Base-by-base conservation (phyloP, 371 early-diverging fungal genomes). In the Mortierella polycephala region DNA sequence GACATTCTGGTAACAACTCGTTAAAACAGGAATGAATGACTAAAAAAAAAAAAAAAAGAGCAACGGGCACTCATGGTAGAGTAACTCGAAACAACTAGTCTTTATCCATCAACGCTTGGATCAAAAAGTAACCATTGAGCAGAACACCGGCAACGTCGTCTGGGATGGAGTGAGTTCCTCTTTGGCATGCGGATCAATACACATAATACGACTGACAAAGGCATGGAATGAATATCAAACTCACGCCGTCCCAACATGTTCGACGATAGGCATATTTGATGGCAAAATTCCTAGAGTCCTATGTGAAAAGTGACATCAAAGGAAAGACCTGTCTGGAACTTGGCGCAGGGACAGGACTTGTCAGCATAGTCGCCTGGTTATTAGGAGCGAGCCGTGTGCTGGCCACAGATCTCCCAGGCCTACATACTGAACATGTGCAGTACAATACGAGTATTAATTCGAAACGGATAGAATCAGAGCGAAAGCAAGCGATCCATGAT, bases 131-230 rank as follows among this genome's bases (percentile, higher is more conserved):
- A 62, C 71, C 45, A 67, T 84, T 44, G 70, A 85, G 56, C 76
- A 76, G n/a, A 84, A 84, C 69, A 85, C 83, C 42, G 85, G 84
- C 9, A 82, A 82, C 23, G 81, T 83, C 46, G 83, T 83, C 1
- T 83, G 83, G 83, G 83, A 83, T 55, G 83, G 83, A 1, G 83
- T 73, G 65, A 53, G 69, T 47, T 0, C 8, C 14, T 18, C n/a
- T n/a, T n/a, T n/a, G n/a, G n/a, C n/a, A n/a, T n/a, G n/a, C n/a
- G n/a, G n/a, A n/a, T n/a, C 7, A 3, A 3, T 5, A 8, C 3
- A 10, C 16, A 12, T 21, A 42, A 41, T 49, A 13, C 47, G 5
- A 2, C 18, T 21, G 12, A 9, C n/a, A 3, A 7, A 5, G 21
- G 23, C 8, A 41, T 30, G 41, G 3, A 50, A 5, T 41, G 23